Percentiles rank a stretch among this genome's conserved stretches.
Evolutionary conservation across 768 basidiomycete species (phyloP).

Genomic region (Lactifluus volemus): DNA sequence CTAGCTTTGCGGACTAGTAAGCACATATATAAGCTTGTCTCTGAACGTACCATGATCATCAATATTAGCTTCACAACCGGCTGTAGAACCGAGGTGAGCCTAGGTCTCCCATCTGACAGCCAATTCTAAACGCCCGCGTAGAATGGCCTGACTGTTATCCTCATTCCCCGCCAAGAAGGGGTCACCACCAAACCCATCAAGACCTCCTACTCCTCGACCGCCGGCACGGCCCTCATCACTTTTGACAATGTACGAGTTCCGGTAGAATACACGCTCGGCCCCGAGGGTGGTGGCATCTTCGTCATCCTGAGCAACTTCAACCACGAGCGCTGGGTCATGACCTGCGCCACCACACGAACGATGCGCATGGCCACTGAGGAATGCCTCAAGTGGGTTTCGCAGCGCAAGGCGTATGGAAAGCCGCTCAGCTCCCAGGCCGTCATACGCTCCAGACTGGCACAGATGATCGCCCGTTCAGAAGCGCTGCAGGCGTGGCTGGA

Average conservation of each 20-base stretch:
- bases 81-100: conserved; percentile 47
- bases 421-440: conserved; percentile 77
- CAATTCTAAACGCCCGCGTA: conserved; percentile 22
- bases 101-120: conserved; percentile 24
- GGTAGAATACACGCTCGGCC: conserved; percentile 77
- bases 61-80: conserved; percentile 53
- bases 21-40: not conserved
- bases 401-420: conserved; percentile 91
- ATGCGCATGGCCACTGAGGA: conserved; percentile 73
- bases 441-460: conserved; percentile 80
- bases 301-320: conserved; percentile 81
- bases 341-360: conserved; percentile 52
- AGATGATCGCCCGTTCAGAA: conserved; percentile 82
- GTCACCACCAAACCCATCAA: conserved; percentile 81
- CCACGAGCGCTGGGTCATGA: conserved; percentile 92
- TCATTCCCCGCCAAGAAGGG: conserved; percentile 77
- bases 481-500: conserved; percentile 79
- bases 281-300: conserved; percentile 65
- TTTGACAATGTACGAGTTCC: conserved; percentile 84
- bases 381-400: conserved; percentile 67
- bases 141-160: conserved; percentile 71
- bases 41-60: not conserved
- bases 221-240: conserved; percentile 77
- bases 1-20: conserved; percentile 33
- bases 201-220: conserved; percentile 78